phyloP scores from a whole-genome alignment of 2,329 filamentous ascomycete genomes.

The Blastomyces gilchristii region DNA sequence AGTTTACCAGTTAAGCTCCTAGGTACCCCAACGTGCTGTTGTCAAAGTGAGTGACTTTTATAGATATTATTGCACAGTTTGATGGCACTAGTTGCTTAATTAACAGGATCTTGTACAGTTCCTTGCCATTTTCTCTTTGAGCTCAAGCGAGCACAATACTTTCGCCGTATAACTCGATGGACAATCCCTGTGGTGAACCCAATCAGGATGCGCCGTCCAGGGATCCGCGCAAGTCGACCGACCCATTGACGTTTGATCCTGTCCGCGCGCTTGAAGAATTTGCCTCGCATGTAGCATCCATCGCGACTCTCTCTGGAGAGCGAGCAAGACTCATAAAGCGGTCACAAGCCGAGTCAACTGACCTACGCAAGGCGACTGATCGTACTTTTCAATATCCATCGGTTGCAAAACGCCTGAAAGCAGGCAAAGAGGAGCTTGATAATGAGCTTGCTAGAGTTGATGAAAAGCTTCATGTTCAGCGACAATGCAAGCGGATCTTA shows the following conservation, averaged over 20 bases:
- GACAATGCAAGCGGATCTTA: constrained; percentile 13
- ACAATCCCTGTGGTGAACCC: not conserved
- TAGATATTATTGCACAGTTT: too few species aligned
- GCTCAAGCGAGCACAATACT: not conserved
- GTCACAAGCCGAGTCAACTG: constrained; percentile 23
- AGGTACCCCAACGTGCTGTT: too few species aligned
- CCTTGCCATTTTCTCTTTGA: not conserved
- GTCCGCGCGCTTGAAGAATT: constrained; percentile 2
- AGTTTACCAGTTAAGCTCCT: too few species aligned
- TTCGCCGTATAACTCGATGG: not conserved
- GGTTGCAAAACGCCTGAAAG: constrained; percentile 17
- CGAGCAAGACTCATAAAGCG: constrained; percentile 4
- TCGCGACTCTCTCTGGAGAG: not conserved
- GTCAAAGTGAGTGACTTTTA: not conserved
- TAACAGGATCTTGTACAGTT: not conserved
- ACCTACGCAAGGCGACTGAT: constrained; percentile 23
- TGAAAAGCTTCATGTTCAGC: constrained; percentile 15
- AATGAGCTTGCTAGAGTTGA: constrained; percentile 18
- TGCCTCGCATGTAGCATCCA: constrained; percentile 2
- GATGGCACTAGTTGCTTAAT: not conserved
- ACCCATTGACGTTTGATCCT: not conserved
- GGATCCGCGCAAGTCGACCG: constrained; percentile 4
- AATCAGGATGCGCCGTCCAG: not conserved
- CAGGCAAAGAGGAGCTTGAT: constrained; percentile 16
- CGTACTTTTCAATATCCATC: constrained; percentile 19